Evolutionary conservation across 2,329 filamentous ascomycete genomes (phyloP), one percentile per base, ranked within the genome.

Genomic region (Bretziella fagacearum): DNA sequence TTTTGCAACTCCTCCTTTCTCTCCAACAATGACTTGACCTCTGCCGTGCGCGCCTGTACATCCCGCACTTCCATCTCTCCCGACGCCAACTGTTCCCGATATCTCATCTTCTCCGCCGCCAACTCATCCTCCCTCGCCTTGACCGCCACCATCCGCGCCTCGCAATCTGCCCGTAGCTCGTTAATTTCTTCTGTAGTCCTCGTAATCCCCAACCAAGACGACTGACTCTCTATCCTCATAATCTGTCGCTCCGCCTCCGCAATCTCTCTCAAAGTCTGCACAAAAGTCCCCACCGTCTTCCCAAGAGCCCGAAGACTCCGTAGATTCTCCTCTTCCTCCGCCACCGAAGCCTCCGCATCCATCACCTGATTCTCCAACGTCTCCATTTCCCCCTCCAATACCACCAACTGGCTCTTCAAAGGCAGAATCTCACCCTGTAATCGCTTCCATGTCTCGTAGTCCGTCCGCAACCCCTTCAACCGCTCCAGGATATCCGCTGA

Each of bases 31-130:
- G 81, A 79, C 41, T 73, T 70, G 1, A 81, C 76, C 45, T 73
- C 74, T 54, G 71, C 79, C 44, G 95, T 69, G 53, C 81, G 81
- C 57, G 79, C 81, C 51, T 72, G 75, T 33, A 83, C 65, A 60
- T 93, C 82, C 56, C 82, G 80, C 50, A 78, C 71, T 57, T 91
- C 79, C 3, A 91, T 68, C 61, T 95, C 85, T 22, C 93, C 66
- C 13, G 69, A 66, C 52, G 71, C 81, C 47, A 91, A 71, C 29
- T 75, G 67, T 52, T 76, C 75, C 49, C 77, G 77, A 46, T 76
- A 71, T 32, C 81, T 76, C 54, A 94, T 83, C 54, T 74, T 78
- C 27, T 91, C 84, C 10, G 63, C 65, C 1, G 70, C 74, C 26
- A 93, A 62, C 55, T 81, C 82, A 5, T 71, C 62, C 10, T 89